These are phyloP conservation scores for Leucocoprinus leucothites DNA, from an alignment of 768 basidiomycete genomes.

Conservation along the genomic window DNA sequence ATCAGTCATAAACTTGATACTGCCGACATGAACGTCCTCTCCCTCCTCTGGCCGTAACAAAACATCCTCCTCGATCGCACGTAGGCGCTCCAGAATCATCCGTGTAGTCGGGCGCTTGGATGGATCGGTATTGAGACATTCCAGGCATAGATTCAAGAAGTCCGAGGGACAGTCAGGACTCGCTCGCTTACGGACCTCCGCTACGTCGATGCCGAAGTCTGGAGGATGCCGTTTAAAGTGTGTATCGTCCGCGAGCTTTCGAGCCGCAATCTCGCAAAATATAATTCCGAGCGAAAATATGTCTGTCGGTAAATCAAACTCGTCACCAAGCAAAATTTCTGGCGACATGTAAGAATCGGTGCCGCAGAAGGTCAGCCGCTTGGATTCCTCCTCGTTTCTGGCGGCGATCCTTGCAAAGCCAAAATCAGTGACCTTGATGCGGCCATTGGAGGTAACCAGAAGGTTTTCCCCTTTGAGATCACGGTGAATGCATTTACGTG, in stretches of 20 bases:
- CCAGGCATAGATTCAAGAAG: slow-evolving; percentile 74
- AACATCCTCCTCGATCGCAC: slow-evolving; percentile 82
- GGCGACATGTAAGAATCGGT: slow-evolving; percentile 97
- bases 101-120: slow-evolving; percentile 70
- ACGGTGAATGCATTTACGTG: slow-evolving; percentile 82
- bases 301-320: slow-evolving; percentile 93
- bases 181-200: slow-evolving; percentile 67
- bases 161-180: slow-evolving; percentile 75
- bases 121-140: slow-evolving; percentile 71
- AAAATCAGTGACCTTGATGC: slow-evolving; percentile 98
- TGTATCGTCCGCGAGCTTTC: slow-evolving; percentile 81
- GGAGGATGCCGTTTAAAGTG: slow-evolving; percentile 79
- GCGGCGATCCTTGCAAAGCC: slow-evolving; percentile 96
- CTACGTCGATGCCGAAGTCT: slow-evolving; percentile 69
- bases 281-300: slow-evolving; percentile 93
- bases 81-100: slow-evolving; percentile 73
- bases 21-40: slow-evolving; percentile 78
- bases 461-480: slow-evolving; percentile 98
- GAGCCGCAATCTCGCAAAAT: slow-evolving; percentile 86
- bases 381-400: slow-evolving; percentile 84
- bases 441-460: slow-evolving; percentile 89
- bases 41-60: slow-evolving; percentile 60
- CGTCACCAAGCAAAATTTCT: slow-evolving; percentile 86
- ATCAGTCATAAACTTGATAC: slow-evolving; percentile 77
- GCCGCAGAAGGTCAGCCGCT: slow-evolving; percentile 83